phyloP scores from a whole-genome alignment of 192 early-diverging fungal species.

The Coemansia sp. region DNA sequence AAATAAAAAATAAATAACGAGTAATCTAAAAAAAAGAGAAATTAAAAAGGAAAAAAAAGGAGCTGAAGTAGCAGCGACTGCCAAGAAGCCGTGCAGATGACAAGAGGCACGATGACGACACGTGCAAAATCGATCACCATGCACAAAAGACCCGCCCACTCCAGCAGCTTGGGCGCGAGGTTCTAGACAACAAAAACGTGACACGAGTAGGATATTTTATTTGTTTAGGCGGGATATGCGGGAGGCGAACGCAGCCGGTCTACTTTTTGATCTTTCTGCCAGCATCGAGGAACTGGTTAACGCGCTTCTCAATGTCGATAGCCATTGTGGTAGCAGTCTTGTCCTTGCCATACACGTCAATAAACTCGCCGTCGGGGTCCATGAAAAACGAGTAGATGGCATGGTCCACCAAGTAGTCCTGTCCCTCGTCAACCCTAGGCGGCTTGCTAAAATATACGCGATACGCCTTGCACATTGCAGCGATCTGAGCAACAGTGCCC shows the following conservation, averaged over 20 bases:
- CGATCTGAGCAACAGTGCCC: conserved; percentile 80
- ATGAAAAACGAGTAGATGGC: conserved; percentile 98
- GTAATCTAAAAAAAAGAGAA: background rate
- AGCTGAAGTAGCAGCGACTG: background rate
- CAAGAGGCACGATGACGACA: background rate
- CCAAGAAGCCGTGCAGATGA: conserved; percentile 10
- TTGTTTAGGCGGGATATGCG: background rate
- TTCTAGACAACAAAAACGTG: background rate
- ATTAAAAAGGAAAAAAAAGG: background rate
- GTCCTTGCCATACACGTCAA: conserved; percentile 88
- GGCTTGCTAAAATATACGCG: conserved; percentile 95
- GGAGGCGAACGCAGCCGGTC: background rate
- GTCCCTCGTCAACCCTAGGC: conserved; percentile 70
- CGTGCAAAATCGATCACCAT: background rate
- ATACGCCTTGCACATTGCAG: conserved; percentile 80
- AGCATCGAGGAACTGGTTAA: conserved; percentile 21
- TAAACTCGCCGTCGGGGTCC: conserved; percentile 85
- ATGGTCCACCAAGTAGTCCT: conserved; percentile 97
- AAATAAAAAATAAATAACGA: conserved; percentile 5
- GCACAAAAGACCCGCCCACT: background rate
- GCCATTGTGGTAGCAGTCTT: conserved; percentile 43
- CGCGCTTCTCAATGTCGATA: conserved; percentile 26
- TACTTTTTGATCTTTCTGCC: conserved; percentile 22
- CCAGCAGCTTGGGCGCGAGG: background rate
- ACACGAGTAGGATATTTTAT: background rate